Percentiles rank a stretch among this genome's conserved stretches.
Evolutionary conservation across 2,329 filamentous ascomycete genomes (phyloP).

Genomic region (Pseudocercospora fijiensis): DNA sequence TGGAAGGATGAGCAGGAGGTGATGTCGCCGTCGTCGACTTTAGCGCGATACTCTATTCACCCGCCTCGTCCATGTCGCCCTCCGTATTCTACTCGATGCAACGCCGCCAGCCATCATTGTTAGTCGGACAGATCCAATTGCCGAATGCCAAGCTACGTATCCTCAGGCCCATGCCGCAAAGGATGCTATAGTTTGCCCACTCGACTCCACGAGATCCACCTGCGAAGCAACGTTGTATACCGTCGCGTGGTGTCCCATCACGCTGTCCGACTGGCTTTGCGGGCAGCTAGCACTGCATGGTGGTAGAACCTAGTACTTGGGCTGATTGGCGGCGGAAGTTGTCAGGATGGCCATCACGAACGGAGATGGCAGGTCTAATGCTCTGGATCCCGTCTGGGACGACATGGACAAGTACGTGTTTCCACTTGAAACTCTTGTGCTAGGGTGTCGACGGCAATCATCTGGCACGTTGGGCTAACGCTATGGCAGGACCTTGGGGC

Average conservation of each 20-base stretch:
- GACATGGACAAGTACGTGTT: constrained; percentile 68
- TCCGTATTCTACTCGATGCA: constrained; percentile 4
- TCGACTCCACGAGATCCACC: constrained; percentile 12
- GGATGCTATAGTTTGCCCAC: constrained; percentile 14
- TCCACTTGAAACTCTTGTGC: background rate
- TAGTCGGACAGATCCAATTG: background rate
- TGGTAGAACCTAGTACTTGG: constrained; percentile 3
- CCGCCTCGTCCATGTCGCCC: background rate
- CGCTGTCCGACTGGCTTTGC: constrained; percentile 4
- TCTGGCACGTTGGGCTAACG: constrained; percentile 37
- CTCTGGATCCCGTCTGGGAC: constrained; percentile 61
- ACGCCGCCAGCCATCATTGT: constrained; percentile 1
- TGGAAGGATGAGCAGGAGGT: background rate
- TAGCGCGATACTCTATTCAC: background rate
- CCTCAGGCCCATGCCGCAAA: constrained; percentile 4
- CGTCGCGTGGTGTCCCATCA: constrained; percentile 2
- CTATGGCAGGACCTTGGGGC: constrained; percentile 46
- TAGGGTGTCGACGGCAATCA: background rate
- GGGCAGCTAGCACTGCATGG: constrained; percentile 3
- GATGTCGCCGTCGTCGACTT: background rate
- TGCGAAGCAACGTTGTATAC: constrained; percentile 14
- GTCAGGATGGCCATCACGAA: constrained; percentile 17
- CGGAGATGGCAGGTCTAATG: constrained; percentile 38
- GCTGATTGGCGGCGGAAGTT: background rate
- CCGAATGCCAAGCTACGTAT: background rate